Evolutionary conservation across 108 stramenopile species (phyloP), one percentile per base, ranked within the genome.

Genomic region (Skeletonema costatum): DNA sequence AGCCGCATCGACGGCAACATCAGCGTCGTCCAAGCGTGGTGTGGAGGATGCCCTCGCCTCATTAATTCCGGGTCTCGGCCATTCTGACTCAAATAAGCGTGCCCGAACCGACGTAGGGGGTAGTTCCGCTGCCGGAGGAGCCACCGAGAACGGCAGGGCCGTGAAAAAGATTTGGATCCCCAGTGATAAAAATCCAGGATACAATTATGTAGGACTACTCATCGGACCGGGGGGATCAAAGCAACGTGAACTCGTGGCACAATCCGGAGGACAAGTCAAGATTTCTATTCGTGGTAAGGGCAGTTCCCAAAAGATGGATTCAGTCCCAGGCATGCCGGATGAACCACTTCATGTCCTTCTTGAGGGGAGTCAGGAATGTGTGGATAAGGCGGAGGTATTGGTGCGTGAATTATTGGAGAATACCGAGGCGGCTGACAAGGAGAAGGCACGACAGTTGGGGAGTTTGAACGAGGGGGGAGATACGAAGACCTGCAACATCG

Each of bases 331-430:
- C 1, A 60, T 65, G 73, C 65, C 73, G 33, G 83, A 82, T 56
- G 86, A 93, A 60, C 94, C 94, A 7, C 64, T 95, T 53, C 92
- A 95, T 53, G 82, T 95, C 19, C 56, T 93, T 5, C 71, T 95
- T 17, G 76, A 83, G 66, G 94, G 90, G 38, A 63, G 64, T 9
- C 61, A 82, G 21, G 80, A 84, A 8, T 77, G 70, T 39, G 85
- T 86, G 56, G 82, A 75, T 29, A 73, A 78, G 31, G 92, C 92
- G 17, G 91, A 88, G 30, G 33, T 25, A 16, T 59, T 81, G n/a
- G 70, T 95, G 6, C 80, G 88, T 29, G 77, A 75, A 60, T 64
- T 92, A 0, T 71, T 95, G 35, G 80, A 84, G 29, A 81, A 92
- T 44, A 50, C 63, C 17, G 76, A 80, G 44, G 77, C 77, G 30